Base-by-base conservation (phyloP, 805 yeast species). In the Barnettozyma populi region DNA sequence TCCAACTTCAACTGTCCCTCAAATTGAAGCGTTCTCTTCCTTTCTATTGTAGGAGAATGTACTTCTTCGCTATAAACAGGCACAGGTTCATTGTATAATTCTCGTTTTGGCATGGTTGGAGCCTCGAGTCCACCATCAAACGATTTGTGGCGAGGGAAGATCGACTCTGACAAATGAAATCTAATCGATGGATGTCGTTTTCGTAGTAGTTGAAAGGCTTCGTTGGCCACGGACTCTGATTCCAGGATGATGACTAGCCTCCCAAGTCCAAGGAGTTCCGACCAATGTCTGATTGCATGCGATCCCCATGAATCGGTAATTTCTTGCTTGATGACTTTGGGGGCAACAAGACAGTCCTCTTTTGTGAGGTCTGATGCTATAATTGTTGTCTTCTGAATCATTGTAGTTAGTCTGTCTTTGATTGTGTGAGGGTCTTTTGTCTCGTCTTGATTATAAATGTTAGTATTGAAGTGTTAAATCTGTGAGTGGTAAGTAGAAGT, bases 181-280 rank as follows among this genome's bases (percentile, higher is more conserved):
- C 61, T 63, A 13, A 62, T 50, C 7, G 52, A 49, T 7, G 57
- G 50, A 41, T 62, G 49, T 4, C 41, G 25, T 1, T 40, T 36
- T 34, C 50, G 50, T 39, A 71, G 42, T 27, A 42, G 50, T 2
- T 53, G 40, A 49, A 47, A 61, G 3, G 68, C 56, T 7, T 52
- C 29, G 4, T 19, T 5, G 0, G 74, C 62, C 3, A 57, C 47
- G 5, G 38, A 45, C 37, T 62, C 66, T 35, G 60, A 55, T 35
- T 57, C 57, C n/a, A 69, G 50, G 4, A 68, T 65, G 14, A 70
- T 65, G 55, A 64, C 75, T 52, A 63, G 64, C 54, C 82, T 75
- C 59, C 66, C 70, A 48, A 62, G 65, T 58, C 57, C 78, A 27
- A 59, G 63, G 52, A 62, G 65, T 52, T 65, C 77, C 19, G 72